phyloP scores from a whole-genome alignment of 2,329 filamentous ascomycete species.

The Aspergillus texensis region DNA sequence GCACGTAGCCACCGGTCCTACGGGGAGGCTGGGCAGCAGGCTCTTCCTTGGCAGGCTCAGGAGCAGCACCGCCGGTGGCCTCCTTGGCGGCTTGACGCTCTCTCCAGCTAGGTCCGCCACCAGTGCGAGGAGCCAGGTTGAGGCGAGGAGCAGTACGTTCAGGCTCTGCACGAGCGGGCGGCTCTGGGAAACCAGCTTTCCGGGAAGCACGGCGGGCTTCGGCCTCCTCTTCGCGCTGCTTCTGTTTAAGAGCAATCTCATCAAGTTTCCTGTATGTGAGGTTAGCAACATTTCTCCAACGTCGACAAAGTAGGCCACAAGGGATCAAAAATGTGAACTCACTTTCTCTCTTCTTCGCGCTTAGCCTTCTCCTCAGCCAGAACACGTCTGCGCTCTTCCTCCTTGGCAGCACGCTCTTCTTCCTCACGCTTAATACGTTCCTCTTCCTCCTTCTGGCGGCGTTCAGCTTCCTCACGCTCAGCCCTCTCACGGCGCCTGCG shows the following conservation, averaged over 20 bases:
- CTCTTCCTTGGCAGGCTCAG: slow-evolving; percentile 26
- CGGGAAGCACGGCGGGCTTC: slow-evolving; percentile 72
- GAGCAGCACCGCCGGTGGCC: slow-evolving; percentile 28
- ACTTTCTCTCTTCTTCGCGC: slow-evolving; percentile 62
- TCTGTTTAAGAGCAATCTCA: slow-evolving; percentile 67
- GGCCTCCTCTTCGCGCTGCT: slow-evolving; percentile 84
- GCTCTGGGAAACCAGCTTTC: slow-evolving; percentile 55
- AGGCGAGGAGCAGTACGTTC: slow-evolving; percentile 59
- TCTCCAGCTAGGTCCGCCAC: slow-evolving; percentile 57
- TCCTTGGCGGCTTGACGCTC: slow-evolving; percentile 60
- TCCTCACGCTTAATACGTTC: slow-evolving; percentile 80
- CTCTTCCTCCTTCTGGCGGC: slow-evolving; percentile 77
- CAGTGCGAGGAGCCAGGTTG: slow-evolving; percentile 54
- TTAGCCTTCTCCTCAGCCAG: slow-evolving; percentile 70
- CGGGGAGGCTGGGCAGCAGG: slow-evolving; percentile 29
- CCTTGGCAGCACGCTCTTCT: slow-evolving; percentile 77
- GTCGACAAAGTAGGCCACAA: background rate
- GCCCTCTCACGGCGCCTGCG: slow-evolving; percentile 78
- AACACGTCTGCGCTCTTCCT: slow-evolving; percentile 76
- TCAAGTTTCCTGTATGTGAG: slow-evolving; percentile 58
- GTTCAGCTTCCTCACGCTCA: slow-evolving; percentile 83
- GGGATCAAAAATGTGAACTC: slow-evolving; percentile 34
- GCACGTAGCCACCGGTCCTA: slow-evolving; percentile 41
- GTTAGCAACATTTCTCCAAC: slow-evolving; percentile 36
- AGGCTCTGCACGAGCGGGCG: slow-evolving; percentile 51